Evolutionary conservation across 2,329 filamentous ascomycete genomes (phyloP).

Genomic region (Teratosphaeriaceae sp.): DNA sequence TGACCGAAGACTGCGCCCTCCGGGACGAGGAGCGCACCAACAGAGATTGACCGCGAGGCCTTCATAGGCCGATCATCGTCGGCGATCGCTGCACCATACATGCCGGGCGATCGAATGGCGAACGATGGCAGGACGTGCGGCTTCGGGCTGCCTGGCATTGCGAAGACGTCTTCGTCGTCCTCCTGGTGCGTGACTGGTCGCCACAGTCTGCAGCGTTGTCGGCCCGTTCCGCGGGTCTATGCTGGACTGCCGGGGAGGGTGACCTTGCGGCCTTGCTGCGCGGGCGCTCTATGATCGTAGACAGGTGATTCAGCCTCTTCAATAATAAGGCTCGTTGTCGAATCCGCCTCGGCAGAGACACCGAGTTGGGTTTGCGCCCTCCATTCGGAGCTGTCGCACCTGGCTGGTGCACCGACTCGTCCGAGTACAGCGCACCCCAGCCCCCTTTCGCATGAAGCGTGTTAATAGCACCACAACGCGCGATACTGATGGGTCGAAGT

Average conservation of each 20-base stretch:
- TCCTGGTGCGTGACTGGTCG: slow-evolving; percentile 7
- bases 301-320: slow-evolving; percentile 25
- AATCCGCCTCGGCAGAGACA: slow-evolving; percentile 19
- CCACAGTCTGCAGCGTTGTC: slow-evolving; percentile 9
- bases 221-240: not conserved
- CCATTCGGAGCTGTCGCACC: slow-evolving; percentile 5
- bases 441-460: slow-evolving; percentile 27
- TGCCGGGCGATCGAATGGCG: slow-evolving; percentile 18
- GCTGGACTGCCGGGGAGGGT: slow-evolving; percentile 18
- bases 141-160: slow-evolving; percentile 19
- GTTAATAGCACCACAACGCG: slow-evolving; percentile 12
- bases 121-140: slow-evolving; percentile 21
- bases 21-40: slow-evolving; percentile 17
- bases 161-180: slow-evolving; percentile 13
- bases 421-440: slow-evolving; percentile 36
- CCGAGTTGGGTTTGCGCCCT: slow-evolving; percentile 17
- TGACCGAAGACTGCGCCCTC: slow-evolving; percentile 14
- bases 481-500: slow-evolving; percentile 13
- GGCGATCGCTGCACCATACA: slow-evolving; percentile 18
- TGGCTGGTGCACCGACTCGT: slow-evolving; percentile 31
- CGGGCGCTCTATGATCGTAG: slow-evolving; percentile 37
- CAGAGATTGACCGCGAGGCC: slow-evolving; percentile 22
- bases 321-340: slow-evolving; percentile 16
- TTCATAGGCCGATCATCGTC: slow-evolving; percentile 12
- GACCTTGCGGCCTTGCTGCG: slow-evolving; percentile 15